These are phyloP conservation scores for Polytolypa hystricis DNA, from an alignment of 2,329 filamentous ascomycete species.

Conservation along the genomic window DNA sequence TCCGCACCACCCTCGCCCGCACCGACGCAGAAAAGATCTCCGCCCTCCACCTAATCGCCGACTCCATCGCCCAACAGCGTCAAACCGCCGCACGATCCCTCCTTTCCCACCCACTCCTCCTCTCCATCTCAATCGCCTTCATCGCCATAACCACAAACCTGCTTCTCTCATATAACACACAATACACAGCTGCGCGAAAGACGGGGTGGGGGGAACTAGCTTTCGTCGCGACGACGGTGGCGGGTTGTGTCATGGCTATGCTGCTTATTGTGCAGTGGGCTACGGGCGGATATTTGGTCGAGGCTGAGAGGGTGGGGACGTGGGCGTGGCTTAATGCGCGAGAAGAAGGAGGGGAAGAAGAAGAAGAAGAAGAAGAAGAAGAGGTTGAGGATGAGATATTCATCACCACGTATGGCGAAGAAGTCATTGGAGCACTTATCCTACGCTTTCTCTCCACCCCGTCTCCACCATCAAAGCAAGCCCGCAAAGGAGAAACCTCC, in stretches of 20 bases:
- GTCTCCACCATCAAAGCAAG: background rate
- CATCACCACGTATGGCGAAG: conserved; percentile 49
- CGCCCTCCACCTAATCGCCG: conserved; percentile 64
- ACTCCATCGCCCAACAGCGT: conserved; percentile 71
- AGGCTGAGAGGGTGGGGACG: conserved; percentile 48
- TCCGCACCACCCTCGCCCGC: conserved; percentile 23
- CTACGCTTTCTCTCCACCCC: conserved; percentile 28
- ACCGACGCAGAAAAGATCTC: conserved; percentile 50
- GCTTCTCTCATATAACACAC: conserved; percentile 16
- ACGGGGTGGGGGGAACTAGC: background rate
- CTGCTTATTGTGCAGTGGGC: conserved; percentile 52
- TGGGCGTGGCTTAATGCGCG: conserved; percentile 47
- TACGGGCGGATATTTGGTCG: conserved; percentile 51
- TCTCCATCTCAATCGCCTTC: conserved; percentile 24
- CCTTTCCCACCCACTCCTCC: conserved; percentile 47
- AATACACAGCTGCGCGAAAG: background rate
- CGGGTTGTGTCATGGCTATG: conserved; percentile 43
- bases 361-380: conserved; percentile 15
- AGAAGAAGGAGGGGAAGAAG: background rate
- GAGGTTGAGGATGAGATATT: conserved; percentile 46
- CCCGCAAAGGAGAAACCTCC: background rate
- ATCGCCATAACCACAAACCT: conserved; percentile 29
- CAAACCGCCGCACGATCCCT: conserved; percentile 53
- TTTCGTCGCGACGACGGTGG: background rate
- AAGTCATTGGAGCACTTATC: conserved; percentile 60